Evolutionary conservation across 331 rosid genomes (phyloP), one percentile per base, ranked within the genome.

Genomic region (Rosa hybrid): DNA sequence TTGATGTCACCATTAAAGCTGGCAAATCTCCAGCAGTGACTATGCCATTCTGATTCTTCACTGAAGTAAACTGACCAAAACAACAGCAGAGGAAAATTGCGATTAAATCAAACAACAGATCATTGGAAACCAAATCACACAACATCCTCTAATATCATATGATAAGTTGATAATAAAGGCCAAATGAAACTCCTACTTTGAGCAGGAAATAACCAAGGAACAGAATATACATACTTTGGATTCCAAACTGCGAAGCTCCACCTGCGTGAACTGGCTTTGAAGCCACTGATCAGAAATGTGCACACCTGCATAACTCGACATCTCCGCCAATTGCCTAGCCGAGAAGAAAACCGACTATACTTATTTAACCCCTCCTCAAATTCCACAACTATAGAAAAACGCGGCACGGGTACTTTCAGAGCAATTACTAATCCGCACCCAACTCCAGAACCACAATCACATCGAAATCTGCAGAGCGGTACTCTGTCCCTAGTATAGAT

Each of bases 231-330:
- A 67, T 89, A 96, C 98, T 86, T 89, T 93, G 10, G 96, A 89
- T 80, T 91, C 86, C 71, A 96, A 90, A 84, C 88, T 84, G 65
- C 94, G 96, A 81, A 96, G 98, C 91, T 96, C 96, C 18, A 96
- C 98, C 83, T 96, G 98, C 11, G 97, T 91, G 86, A 96, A 93
- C 85, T 96, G 96, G 79, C 96, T 86, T 12, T 96, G 98, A 84
- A 96, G 99, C 96, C 85, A 90, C 57, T 93, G 98, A 82, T 96
- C 98, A 12, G 93, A 91, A 81, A 96, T 91, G 77, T 88, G 41
- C 80, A 96, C 98, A 45, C 99, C 99, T 72, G 67, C 84, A 80
- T 90, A 96, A 74, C 90, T 89, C 4, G 97, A 89, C 98, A 93
- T 96, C 88, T 85, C 88, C 81, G 45, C 73, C 65, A 82, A 81